Evolutionary conservation across 306 rosid species (phyloP).

Genomic region (Trifolium dubium): DNA sequence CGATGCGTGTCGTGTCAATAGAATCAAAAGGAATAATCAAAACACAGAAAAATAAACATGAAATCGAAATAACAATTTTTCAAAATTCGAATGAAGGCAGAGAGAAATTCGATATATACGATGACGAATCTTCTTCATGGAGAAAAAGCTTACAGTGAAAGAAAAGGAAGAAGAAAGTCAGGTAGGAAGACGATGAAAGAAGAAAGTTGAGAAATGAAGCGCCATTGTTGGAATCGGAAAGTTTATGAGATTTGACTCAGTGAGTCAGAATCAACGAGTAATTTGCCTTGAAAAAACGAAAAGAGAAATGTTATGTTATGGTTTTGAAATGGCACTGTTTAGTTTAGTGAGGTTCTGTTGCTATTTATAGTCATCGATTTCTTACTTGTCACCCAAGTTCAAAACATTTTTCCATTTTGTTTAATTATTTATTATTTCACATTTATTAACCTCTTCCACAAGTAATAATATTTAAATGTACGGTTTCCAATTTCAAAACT

Average conservation of each 20-base stretch:
- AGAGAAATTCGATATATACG: too few relatives aligned
- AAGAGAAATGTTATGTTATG: neutral
- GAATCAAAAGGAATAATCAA: neutral
- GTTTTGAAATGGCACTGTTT: neutral
- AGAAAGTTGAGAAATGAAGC: conserved; percentile 13
- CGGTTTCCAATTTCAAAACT: too few relatives aligned
- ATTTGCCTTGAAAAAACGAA: neutral
- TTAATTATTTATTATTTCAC: neutral
- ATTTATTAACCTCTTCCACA: conserved; percentile 5
- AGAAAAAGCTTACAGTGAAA: conserved; percentile 47
- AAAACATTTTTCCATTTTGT: neutral
- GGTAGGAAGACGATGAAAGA: conserved; percentile 37
- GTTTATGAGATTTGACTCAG: conserved; percentile 23
- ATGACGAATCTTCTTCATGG: neutral
- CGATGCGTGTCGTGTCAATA: too few relatives aligned
- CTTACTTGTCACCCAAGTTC: conserved; percentile 35
- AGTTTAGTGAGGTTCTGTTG: neutral
- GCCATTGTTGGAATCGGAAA: conserved; percentile 27
- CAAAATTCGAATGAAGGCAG: neutral
- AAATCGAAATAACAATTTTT: neutral
- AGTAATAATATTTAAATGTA: neutral
- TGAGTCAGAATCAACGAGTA: conserved; percentile 17
- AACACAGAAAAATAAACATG: neutral
- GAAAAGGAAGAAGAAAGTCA: conserved; percentile 42
- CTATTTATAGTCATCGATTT: conserved; percentile 32